These are phyloP conservation scores for Amanita thiersii DNA, from an alignment of 768 basidiomycete species.

Conservation along the genomic window DNA sequence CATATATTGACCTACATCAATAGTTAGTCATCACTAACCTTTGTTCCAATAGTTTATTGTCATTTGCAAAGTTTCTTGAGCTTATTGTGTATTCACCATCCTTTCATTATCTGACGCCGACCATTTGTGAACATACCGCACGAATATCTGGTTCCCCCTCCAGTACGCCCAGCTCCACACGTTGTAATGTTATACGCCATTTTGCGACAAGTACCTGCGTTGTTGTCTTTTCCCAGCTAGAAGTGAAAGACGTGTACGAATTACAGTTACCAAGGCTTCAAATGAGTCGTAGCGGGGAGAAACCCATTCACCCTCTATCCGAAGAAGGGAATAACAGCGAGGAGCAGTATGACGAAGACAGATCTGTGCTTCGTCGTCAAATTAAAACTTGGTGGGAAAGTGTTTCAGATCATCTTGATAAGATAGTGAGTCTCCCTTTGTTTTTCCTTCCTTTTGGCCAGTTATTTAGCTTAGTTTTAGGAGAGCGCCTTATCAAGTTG, in stretches of 20 bases:
- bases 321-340: conserved; percentile 1
- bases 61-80: conserved; percentile 53
- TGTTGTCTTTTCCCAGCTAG: conserved; percentile 38
- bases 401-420: conserved; percentile 51
- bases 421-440: conserved; percentile 33
- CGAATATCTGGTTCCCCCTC: conserved; percentile 13
- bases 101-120: conserved; percentile 23
- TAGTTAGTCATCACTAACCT: neutral
- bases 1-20: conserved; percentile 2
- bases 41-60: conserved; percentile 36
- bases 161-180: conserved; percentile 17
- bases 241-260: conserved; percentile 52
- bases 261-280: conserved; percentile 53
- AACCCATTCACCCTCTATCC: conserved; percentile 1
- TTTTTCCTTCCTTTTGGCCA: neutral
- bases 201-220: conserved; percentile 20
- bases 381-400: conserved; percentile 64
- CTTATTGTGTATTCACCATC: conserved; percentile 38
- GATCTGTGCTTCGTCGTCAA: conserved; percentile 43
- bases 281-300: conserved; percentile 27
- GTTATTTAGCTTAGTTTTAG: conserved; percentile 20
- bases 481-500: conserved; percentile 30
- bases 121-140: conserved; percentile 43
- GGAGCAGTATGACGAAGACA: conserved; percentile 29
- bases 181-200: conserved; percentile 35